phyloP scores from a whole-genome alignment of 140 eudicot species.

The Stevia rebaudiana region DNA sequence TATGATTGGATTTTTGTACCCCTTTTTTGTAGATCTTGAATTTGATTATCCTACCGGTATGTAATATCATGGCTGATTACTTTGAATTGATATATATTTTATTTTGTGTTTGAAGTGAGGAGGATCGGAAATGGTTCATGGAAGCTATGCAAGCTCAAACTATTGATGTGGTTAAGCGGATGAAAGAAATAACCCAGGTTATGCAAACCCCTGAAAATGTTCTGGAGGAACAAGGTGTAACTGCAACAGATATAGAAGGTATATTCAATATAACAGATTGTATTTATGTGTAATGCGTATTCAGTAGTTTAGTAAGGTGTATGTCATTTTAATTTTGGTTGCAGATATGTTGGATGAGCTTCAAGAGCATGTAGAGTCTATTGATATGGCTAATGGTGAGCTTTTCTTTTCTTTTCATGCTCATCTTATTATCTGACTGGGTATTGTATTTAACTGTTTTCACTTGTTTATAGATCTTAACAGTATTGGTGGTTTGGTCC shows the following conservation, averaged over 20 bases:
- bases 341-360: conserved; percentile 88
- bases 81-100: no score
- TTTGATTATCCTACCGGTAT: no score
- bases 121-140: conserved; percentile 88
- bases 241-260: conserved; percentile 82
- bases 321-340: not conserved
- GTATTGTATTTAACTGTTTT: not conserved
- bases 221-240: conserved; percentile 73
- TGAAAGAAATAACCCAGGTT: conserved; percentile 91
- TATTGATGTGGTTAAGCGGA: conserved; percentile 70
- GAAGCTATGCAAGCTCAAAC: conserved; percentile 99
- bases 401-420: not conserved
- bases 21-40: no score
- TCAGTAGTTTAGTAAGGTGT: not conserved
- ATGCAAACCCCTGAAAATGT: conserved; percentile 80
- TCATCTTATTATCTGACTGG: no score
- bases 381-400: conserved; percentile 95
- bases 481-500: conserved; percentile 78
- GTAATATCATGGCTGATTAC: no score
- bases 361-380: conserved; percentile 90
- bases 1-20: no score
- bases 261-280: not conserved
- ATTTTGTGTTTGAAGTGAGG: conserved; percentile 43
- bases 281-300: no score
- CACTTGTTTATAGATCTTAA: conserved; percentile 53